Conservation (phyloP, 1,139 yeast genomes). For the Wickerhamomyces sp. region DNA sequence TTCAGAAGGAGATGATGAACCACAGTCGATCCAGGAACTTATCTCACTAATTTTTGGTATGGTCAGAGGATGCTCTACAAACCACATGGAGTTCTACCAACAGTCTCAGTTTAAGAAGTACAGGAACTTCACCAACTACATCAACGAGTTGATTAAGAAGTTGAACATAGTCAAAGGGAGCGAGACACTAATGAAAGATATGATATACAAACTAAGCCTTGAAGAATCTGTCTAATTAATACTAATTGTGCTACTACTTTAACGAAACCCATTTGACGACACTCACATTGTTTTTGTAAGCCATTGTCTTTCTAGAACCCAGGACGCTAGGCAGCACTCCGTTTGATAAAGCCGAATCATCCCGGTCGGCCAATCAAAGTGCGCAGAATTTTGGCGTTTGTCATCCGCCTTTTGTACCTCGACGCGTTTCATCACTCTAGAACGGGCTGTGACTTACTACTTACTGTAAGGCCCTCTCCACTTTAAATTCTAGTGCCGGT, state of each 20-base stretch:
- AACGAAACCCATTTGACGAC: too few relatives aligned
- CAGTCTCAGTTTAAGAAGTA: conserved; percentile 15
- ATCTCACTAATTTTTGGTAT: conserved; percentile 14
- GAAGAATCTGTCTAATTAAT: conserved; percentile 4
- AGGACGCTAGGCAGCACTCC: too few relatives aligned
- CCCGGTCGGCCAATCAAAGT: conserved; percentile 5
- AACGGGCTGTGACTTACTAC: too few relatives aligned
- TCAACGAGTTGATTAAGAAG: conserved; percentile 15
- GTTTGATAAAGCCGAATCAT: too few relatives aligned
- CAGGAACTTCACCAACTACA: conserved; percentile 19
- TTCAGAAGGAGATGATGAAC: not conserved
- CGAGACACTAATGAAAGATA: conserved; percentile 8
- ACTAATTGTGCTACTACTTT: too few relatives aligned
- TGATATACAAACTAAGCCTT: conserved; percentile 8
- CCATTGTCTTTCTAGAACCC: too few relatives aligned
- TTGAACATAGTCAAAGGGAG: conserved; percentile 7
- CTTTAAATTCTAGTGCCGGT: too few relatives aligned
- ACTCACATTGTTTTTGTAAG: not conserved
- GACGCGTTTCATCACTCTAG: too few relatives aligned
- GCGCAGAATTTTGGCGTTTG: not conserved
- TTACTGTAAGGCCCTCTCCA: too few relatives aligned
- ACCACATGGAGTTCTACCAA: conserved; percentile 17
- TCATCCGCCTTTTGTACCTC: not conserved
- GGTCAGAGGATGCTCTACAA: conserved; percentile 20
- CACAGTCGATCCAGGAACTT: conserved; percentile 7